Base-by-base conservation (phyloP, 129 eudicot genomes). In the Solidago caesia region DNA sequence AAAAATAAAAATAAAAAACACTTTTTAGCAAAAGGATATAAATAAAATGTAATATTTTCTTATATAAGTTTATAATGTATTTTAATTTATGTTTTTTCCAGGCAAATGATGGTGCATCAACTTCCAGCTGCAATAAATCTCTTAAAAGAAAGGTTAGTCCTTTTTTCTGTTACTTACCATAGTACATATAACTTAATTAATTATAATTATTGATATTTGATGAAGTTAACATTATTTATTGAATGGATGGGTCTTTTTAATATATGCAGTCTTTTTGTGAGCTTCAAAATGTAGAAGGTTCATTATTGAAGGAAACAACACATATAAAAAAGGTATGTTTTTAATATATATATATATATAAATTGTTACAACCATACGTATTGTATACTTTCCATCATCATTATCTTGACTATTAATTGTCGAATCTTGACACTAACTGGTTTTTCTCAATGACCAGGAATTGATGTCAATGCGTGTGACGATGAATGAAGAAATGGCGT, bases 261-360 rank as follows among this genome's bases (percentile, higher is more conserved):
- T 26, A 4, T 63, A 55, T 45, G 53, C 83, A 89, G 96, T 61
- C 82, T 27, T 85, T 79, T 81, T 26, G 75, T 12, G 87, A 87
- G 25, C 86, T 75, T 44, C 87, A 85, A 78, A 88, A 86, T 43
- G 88, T 82, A 76, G 89, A 89, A 62, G 72, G 67, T 64, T 57
- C 76, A 15, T 74, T 86, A 9, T 44, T 81, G 78, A 85, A 84
- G 76, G 89, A 82, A 75, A 82, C 82, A 56, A 52, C 70, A 11
- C 78, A 74, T 65, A 58, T 82, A 75, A 75, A 77, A 41, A 89
- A 70, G 88, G 95, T 89, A 81, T 65, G 75, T 67, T 11, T 6
- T 43, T 16, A 5, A 64, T 42, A 48, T 48, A 2, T 2, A 48
- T 6, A 48, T 4, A 7, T 48, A 48, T 7, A 48, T 3, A 48